Conservation (phyloP, 2,329 filamentous ascomycete species). For the Cladosporium cucumerinum region DNA sequence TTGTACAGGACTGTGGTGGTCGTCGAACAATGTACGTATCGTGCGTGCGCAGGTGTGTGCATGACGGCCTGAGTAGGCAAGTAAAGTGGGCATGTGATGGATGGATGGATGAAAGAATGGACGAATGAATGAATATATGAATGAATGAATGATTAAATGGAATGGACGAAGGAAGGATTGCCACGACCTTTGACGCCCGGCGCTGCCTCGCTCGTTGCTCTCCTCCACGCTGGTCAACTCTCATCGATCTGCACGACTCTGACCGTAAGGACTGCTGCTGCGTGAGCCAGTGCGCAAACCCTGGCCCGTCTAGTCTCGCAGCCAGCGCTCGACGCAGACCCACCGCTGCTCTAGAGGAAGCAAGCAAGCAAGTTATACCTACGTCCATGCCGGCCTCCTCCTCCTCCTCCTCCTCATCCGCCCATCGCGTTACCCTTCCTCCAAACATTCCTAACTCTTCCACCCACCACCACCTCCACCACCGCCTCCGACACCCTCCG, state of each 20-base stretch:
- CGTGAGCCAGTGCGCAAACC: conserved; percentile 4
- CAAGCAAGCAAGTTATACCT: background rate
- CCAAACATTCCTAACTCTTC: conserved; percentile 11
- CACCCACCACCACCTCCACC: background rate
- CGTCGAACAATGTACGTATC: too few species aligned
- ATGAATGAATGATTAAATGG: too few species aligned
- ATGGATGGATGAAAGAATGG: too few species aligned
- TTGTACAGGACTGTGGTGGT: background rate
- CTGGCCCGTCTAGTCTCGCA: conserved; percentile 10
- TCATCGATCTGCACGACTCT: conserved; percentile 14
- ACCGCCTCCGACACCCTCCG: background rate
- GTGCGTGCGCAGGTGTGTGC: background rate
- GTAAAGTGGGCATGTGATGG: background rate
- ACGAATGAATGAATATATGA: too few species aligned
- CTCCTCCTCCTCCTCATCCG: background rate
- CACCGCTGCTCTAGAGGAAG: background rate
- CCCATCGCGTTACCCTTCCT: background rate
- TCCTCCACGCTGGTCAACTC: background rate
- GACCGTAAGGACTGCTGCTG: conserved; percentile 7
- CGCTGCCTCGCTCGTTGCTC: background rate
- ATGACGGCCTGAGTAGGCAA: background rate
- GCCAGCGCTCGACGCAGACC: conserved; percentile 4
- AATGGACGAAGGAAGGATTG: too few species aligned
- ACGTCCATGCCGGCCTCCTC: conserved; percentile 12
- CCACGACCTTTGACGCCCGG: conserved; percentile 9